Evolutionary conservation across 192 early-diverging fungal species (phyloP).

Genomic region (Coemansia sp.): DNA sequence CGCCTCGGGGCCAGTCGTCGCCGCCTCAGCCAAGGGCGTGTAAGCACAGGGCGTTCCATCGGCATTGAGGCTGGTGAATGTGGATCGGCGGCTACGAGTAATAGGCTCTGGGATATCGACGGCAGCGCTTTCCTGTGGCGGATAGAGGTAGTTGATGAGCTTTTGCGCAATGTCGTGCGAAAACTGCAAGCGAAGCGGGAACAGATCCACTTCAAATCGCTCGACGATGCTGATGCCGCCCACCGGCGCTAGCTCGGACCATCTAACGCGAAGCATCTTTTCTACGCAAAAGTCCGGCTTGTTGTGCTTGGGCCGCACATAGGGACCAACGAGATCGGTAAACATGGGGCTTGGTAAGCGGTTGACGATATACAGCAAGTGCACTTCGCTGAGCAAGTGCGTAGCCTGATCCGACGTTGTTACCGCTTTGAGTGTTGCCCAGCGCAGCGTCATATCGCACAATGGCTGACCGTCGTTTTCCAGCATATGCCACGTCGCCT

Average conservation of each 20-base stretch:
- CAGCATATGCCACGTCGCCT: conserved; percentile 76
- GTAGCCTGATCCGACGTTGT: conserved; percentile 85
- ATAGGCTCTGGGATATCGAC: neutral
- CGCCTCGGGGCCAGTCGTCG: neutral
- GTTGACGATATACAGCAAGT: conserved; percentile 70
- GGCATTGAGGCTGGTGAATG: neutral
- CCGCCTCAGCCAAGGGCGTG: neutral
- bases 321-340: conserved; percentile 61
- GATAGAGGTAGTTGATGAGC: conserved; percentile 81
- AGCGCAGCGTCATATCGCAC: conserved; percentile 69
- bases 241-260: conserved; percentile 78
- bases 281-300: conserved; percentile 72
- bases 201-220: conserved; percentile 86
- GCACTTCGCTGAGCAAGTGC: conserved; percentile 71
- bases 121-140: conserved; percentile 43
- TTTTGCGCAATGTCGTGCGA: conserved; percentile 85
- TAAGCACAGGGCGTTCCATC: neutral
- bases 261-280: conserved; percentile 87
- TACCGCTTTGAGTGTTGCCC: conserved; percentile 66
- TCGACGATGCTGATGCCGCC: conserved; percentile 91
- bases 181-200: conserved; percentile 78
- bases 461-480: conserved; percentile 63
- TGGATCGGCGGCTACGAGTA: neutral
- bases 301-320: conserved; percentile 55
- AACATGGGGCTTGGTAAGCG: conserved; percentile 59